Percentiles rank a stretch among this genome's conserved stretches.
Evolutionary conservation across 495 filamentous ascomycete species (phyloP).

Genomic region (Xylaria scruposa): DNA sequence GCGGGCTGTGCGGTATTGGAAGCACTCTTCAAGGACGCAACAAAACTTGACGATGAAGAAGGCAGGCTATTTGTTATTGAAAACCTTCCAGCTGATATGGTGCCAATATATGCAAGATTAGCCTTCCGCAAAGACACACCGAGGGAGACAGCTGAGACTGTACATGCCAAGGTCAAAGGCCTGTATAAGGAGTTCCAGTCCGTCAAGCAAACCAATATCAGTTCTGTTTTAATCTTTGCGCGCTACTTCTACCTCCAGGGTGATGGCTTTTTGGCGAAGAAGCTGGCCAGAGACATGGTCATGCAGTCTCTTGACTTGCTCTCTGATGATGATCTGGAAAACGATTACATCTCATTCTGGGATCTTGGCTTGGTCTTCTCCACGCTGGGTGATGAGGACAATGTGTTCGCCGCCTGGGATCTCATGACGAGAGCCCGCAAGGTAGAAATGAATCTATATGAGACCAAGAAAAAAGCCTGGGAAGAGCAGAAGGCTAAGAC

Average conservation of each 20-base stretch:
- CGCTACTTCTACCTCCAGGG: background rate
- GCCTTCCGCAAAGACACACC: background rate
- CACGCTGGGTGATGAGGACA: background rate
- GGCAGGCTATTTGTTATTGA: background rate
- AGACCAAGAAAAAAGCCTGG: background rate
- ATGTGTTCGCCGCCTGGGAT: background rate
- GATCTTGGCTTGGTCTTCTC: background rate
- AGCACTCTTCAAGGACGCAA: background rate
- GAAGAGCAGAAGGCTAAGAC: background rate
- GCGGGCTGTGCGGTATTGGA: background rate
- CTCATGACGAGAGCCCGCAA: background rate
- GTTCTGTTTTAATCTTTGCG: background rate
- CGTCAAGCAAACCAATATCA: background rate
- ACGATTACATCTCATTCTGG: background rate
- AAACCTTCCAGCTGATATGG: background rate
- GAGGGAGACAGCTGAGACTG: background rate
- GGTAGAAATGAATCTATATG: background rate
- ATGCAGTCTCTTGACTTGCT: background rate
- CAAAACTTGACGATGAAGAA: background rate
- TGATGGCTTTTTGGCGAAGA: background rate
- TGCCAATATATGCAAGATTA: background rate
- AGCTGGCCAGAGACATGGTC: background rate
- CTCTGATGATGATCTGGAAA: background rate
- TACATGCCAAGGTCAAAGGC: background rate
- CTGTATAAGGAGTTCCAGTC: background rate